A percentile compares a stretch with the other conserved stretches of the same genome.
phyloP scores from a whole-genome alignment of 2,329 filamentous ascomycete species.

The Colletotrichum sp. region DNA sequence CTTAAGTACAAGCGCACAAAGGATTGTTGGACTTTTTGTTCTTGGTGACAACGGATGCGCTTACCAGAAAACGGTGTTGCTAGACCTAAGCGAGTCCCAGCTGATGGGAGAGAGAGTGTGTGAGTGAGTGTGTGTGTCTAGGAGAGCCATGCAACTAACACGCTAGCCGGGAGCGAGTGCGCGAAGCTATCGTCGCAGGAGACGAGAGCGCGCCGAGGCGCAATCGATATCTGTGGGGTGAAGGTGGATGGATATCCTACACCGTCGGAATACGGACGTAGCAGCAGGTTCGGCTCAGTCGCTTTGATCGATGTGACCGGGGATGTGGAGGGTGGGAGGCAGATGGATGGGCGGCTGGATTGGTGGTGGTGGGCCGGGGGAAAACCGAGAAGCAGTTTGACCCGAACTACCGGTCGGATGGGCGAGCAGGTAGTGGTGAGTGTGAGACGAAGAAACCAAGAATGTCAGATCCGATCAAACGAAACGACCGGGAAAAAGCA shows the following conservation, averaged over 20 bases:
- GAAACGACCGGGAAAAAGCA: not conserved
- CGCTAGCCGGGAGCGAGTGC: not conserved
- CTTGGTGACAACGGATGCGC: not conserved
- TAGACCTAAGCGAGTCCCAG: not conserved
- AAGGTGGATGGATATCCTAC: not conserved
- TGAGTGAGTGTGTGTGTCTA: not conserved
- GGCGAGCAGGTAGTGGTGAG: not conserved
- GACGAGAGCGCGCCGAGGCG: not conserved
- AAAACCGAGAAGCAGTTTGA: not conserved
- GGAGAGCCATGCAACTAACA: not conserved
- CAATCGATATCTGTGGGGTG: not conserved
- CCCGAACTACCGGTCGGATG: not conserved
- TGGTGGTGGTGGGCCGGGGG: not conserved
- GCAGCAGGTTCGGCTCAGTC: not conserved
- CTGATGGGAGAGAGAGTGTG: not conserved
- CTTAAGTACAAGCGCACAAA: not conserved
- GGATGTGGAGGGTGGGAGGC: not conserved
- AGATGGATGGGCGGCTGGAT: not conserved
- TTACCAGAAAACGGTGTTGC: not conserved
- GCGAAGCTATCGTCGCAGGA: not conserved
- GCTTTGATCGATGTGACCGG: not conserved
- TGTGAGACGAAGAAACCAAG: not conserved
- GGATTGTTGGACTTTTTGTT: not conserved
- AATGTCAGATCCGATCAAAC: not conserved
- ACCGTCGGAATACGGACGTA: conserved; percentile 7